Evolutionary conservation across 495 filamentous ascomycete genomes (phyloP), one percentile per base, ranked within the genome.

Genomic region (Podospora pseudopauciseta): DNA sequence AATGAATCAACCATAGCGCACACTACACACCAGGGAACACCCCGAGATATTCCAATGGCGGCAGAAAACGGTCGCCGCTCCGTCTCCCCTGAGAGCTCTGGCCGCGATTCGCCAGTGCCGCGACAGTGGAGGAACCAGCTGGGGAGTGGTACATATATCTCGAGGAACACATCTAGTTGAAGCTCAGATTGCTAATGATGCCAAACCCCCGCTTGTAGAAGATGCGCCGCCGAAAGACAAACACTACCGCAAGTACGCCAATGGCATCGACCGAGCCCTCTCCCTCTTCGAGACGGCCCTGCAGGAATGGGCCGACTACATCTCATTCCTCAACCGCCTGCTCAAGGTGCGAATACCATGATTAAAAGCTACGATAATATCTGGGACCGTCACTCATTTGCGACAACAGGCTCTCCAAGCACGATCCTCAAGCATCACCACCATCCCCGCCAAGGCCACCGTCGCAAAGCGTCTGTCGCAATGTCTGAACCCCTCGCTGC

Each of bases 241-340:
- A 79, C 86, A 87, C 71, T 96, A 92, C 75, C 92, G 94, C 68
- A 88, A 92, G 72, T 99, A 97, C 89, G 92, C 92, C 27, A 90
- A 90, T 54, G 89, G 87, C 63, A 88, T 99, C 66, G 93, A 97
- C 74, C 85, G 93, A 77, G 92, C 93, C 54, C 84, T 99, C 70
- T 88, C 91, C 30, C 81, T 96, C 30, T 99, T 97, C 80, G 95
- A 99, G 79, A 93, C 90, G 23, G 88, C 92, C 61, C 82, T 97
- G 70, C 92, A 97, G 79, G 95, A 98, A 87, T 99, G 95, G 95
- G 94, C 96, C 44, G 95, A 99, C 77, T 99, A 99, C 75, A 98
- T 99, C 75, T 96, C 94, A 11, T 98, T 98, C 76, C 83, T 99
- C 39, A 93, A 90, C 73, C 89, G 95, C 44, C 82, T 99, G 27